Evolutionary conservation across 2,329 filamentous ascomycete genomes (phyloP), one percentile per base, ranked within the genome.

Genomic region (Beauveria bassiana): DNA sequence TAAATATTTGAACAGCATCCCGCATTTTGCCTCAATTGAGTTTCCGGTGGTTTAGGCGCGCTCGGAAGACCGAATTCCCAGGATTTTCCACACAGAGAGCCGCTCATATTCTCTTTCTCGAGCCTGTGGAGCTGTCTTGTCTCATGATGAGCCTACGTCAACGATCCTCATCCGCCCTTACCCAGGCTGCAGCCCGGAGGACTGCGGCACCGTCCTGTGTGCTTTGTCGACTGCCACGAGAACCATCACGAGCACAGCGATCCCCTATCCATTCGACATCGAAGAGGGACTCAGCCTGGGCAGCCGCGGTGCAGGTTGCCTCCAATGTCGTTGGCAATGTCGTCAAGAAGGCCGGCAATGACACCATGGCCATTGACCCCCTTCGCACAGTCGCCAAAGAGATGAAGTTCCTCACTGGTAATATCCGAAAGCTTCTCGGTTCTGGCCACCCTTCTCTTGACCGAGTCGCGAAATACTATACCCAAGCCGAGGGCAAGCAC

Each of bases 391-490:
- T 98, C 40, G 93, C 91, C 65, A 96, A 96, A 77, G 93, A 98
- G 80, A 91, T 99, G 87, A 95, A 96, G 76, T 96, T 93, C 69
- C 78, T 98, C 70, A 96, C 90, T 12, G 92, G 92, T 60, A 96
- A 98, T 70, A 96, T 98, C 74, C 84, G 91, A 64, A 90, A 96
- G 71, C 81, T 98, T n/a, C 79, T 98, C 18, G 93, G 93, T 6
- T 97, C 93, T 0, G 93, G 93, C 6, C 93, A 99, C 72, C 95
- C 95, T 0, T 92, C 93, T 51, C 83, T 99, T 63, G 95, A 98
- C 72, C 93, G 91, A 47, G 93, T 93, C 31, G 92, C 95, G 58
- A 99, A 99, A 77, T 99, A 99, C 80, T 99, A 99, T 75, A 96
- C 95, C 24, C 90, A 93, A 70, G 90, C 90, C 63, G 92, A 98